These are phyloP conservation scores for Penicillium sp. DNA, from an alignment of 2,329 filamentous ascomycete species.

Conservation along the genomic window DNA sequence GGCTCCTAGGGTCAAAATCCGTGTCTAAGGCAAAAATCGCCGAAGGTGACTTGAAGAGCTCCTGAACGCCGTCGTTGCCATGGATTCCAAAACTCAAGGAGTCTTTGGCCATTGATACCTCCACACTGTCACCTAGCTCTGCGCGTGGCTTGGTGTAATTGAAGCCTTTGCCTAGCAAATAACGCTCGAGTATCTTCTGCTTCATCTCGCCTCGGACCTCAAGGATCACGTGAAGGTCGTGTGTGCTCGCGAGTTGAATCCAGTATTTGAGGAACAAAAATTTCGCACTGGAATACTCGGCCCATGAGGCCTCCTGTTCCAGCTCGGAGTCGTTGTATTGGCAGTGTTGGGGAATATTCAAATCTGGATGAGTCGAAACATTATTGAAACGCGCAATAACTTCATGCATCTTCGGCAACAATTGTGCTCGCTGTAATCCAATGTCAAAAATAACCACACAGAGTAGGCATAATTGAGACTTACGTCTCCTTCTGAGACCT, in stretches of 20 bases:
- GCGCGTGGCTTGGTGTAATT: slow-evolving; percentile 28
- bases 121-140: slow-evolving; percentile 35
- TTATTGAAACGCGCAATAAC: slow-evolving; percentile 42
- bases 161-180: slow-evolving; percentile 43
- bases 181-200: slow-evolving; percentile 42
- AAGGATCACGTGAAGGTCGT: slow-evolving; percentile 42
- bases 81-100: slow-evolving; percentile 39
- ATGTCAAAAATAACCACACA: slow-evolving; percentile 13
- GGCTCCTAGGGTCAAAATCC: slow-evolving; percentile 40
- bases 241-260: slow-evolving; percentile 34
- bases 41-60: slow-evolving; percentile 35
- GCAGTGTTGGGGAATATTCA: slow-evolving; percentile 43
- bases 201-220: slow-evolving; percentile 37
- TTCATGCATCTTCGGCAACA: slow-evolving; percentile 33
- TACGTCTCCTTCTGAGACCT: slow-evolving; percentile 27
- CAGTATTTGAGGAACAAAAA: slow-evolving; percentile 46
- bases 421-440: slow-evolving; percentile 19
- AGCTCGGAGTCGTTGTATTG: slow-evolving; percentile 33
- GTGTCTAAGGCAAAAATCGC: slow-evolving; percentile 47
- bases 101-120: slow-evolving; percentile 38
- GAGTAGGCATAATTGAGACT: slow-evolving; percentile 1
- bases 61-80: slow-evolving; percentile 30
- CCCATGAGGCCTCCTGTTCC: slow-evolving; percentile 43
- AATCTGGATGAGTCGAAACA: slow-evolving; percentile 45
- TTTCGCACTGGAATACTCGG: slow-evolving; percentile 49